A percentile compares a stretch with the other conserved stretches of the same genome.
phyloP scores from a whole-genome alignment of 805 yeast species.

The Ogataea wickerhamii region DNA sequence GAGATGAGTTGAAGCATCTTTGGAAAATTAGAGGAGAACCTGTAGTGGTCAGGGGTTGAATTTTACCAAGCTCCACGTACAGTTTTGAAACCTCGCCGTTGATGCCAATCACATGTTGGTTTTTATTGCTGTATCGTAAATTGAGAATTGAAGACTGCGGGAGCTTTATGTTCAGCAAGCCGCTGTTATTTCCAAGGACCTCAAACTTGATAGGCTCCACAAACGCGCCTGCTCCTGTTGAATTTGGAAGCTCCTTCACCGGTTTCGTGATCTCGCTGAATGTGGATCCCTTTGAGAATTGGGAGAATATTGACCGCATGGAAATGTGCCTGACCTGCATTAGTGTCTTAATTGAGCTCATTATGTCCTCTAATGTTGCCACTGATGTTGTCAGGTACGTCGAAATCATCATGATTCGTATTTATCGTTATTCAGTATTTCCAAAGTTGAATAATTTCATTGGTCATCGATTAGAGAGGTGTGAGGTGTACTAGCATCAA shows the following conservation, averaged over 20 bases:
- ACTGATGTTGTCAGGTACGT: too few relatives aligned
- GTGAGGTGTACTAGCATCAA: slow-evolving; percentile 1
- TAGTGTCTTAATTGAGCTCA: background rate
- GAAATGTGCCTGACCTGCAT: slow-evolving; percentile 15
- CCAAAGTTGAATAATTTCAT: slow-evolving; percentile 1
- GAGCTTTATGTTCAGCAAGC: slow-evolving; percentile 40
- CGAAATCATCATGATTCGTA: too few relatives aligned
- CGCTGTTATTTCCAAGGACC: slow-evolving; percentile 38
- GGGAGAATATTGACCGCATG: slow-evolving; percentile 16
- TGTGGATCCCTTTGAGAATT: slow-evolving; percentile 6
- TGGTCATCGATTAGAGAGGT: slow-evolving; percentile 1
- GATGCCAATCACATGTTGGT: slow-evolving; percentile 41
- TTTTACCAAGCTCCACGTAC: slow-evolving; percentile 27
- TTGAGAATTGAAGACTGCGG: slow-evolving; percentile 41
- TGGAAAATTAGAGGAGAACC: slow-evolving; percentile 29
- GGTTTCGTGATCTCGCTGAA: slow-evolving; percentile 17
- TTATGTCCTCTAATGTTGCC: too few relatives aligned
- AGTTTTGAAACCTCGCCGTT: slow-evolving; percentile 39
- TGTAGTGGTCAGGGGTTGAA: slow-evolving; percentile 8
- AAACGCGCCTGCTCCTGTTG: slow-evolving; percentile 45
- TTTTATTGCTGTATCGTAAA: slow-evolving; percentile 33
- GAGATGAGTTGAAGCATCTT: slow-evolving; percentile 29
- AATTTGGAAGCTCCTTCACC: slow-evolving; percentile 30
- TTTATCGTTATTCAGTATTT: background rate
- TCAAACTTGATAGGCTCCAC: slow-evolving; percentile 40